Conservation (phyloP, 192 early-diverging fungal species). For the Obelidium mucronatum region DNA sequence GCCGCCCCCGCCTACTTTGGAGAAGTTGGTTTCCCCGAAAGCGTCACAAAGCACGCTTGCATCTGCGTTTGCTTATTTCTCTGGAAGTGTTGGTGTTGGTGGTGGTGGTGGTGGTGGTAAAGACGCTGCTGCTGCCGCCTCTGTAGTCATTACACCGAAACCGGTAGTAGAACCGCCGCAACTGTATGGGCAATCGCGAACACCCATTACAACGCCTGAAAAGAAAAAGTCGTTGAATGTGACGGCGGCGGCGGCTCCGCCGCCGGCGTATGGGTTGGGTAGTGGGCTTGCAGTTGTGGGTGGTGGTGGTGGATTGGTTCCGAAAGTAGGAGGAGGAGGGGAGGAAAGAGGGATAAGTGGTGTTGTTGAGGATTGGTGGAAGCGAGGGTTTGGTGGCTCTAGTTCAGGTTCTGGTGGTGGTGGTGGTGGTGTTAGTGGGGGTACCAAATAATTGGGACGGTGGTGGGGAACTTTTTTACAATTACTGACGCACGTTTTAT, state of each 20-base stretch:
- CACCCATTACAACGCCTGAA: neutral
- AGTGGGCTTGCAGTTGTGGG: neutral
- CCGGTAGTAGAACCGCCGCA: conserved; percentile 14
- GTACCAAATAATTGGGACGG: neutral
- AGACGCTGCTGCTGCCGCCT: neutral
- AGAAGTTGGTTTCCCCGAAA: neutral
- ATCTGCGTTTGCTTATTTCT: conserved; percentile 7
- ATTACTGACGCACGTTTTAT: neutral
- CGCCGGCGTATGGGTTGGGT: conserved; percentile 2
- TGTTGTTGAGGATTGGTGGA: conserved; percentile 12
- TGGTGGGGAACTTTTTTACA: neutral
- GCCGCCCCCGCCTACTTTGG: neutral
- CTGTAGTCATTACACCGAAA: neutral
- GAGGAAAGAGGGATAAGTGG: neutral
- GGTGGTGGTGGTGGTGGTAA: neutral
- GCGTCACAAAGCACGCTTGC: neutral
- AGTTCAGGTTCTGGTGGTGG: neutral
- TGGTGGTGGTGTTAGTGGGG: neutral
- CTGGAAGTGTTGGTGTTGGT: neutral
- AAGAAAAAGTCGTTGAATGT: neutral
- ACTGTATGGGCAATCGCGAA: neutral
- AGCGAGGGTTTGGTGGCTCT: neutral
- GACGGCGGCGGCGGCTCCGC: neutral
- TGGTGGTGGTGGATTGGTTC: neutral
- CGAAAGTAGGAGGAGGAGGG: too few species aligned